Conservation (phyloP, 352 stramenopile species). For the Phytopythium mirpurense region DNA sequence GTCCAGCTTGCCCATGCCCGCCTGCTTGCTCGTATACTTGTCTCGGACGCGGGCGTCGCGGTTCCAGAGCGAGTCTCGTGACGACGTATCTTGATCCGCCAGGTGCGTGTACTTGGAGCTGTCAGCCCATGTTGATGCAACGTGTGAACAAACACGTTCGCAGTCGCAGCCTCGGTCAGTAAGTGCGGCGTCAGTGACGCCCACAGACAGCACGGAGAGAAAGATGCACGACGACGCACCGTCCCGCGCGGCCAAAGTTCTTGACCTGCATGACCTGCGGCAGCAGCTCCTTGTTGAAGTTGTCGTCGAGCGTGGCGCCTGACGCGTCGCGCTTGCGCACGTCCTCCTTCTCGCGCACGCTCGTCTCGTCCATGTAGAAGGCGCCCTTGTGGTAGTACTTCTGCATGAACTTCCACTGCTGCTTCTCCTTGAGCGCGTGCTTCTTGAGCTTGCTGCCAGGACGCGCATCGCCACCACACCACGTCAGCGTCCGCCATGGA, state of each 20-base stretch:
- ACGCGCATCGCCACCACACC: neutral
- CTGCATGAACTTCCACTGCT: slow-evolving; percentile 94
- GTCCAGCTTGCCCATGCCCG: slow-evolving; percentile 70
- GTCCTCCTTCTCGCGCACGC: slow-evolving; percentile 83
- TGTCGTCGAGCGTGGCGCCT: slow-evolving; percentile 90
- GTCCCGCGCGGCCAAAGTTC: slow-evolving; percentile 96
- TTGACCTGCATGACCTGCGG: slow-evolving; percentile 97
- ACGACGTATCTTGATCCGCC: slow-evolving; percentile 95
- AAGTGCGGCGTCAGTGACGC: too few relatives aligned
- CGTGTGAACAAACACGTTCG: too few relatives aligned
- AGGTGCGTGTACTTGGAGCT: slow-evolving; percentile 98
- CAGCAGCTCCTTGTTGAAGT: slow-evolving; percentile 92
- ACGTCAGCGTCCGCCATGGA: slow-evolving; percentile 7
- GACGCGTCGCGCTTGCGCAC: slow-evolving; percentile 89
- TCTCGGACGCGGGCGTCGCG: slow-evolving; percentile 78
- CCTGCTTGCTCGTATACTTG: slow-evolving; percentile 72
- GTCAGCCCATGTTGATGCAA: neutral
- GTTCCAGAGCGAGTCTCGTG: slow-evolving; percentile 72
- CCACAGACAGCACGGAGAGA: too few relatives aligned
- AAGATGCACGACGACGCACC: too few relatives aligned
- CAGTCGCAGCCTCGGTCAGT: too few relatives aligned
- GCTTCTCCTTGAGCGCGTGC: slow-evolving; percentile 74
- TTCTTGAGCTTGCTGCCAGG: slow-evolving; percentile 71
- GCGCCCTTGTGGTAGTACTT: slow-evolving; percentile 99
- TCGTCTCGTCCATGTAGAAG: slow-evolving; percentile 97